Evolutionary conservation across 148 eudicot species (phyloP).

Genomic region (Dianthus caryophyllus): DNA sequence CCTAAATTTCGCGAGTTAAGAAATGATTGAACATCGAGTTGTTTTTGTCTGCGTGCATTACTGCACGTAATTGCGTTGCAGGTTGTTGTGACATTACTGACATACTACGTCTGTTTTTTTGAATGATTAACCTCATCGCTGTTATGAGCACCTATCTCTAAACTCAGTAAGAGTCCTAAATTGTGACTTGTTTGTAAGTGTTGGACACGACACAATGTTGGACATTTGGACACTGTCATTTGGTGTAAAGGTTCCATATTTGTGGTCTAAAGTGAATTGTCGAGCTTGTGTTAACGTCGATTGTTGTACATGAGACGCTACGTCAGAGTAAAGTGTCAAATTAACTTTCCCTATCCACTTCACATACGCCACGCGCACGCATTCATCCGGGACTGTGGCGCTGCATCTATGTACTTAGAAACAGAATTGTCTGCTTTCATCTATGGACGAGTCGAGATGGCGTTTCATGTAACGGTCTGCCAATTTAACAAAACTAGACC

Average conservation of each 20-base stretch:
- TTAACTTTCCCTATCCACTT: too few species aligned
- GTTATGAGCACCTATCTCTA: not conserved
- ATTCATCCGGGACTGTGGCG: too few species aligned
- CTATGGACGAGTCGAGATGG: not conserved
- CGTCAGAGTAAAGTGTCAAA: too few species aligned
- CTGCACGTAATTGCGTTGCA: not conserved
- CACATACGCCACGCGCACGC: too few species aligned
- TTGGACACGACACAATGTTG: not conserved
- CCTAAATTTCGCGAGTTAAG: not conserved
- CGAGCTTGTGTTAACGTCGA: too few species aligned
- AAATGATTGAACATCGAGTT: not conserved
- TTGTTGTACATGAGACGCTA: too few species aligned
- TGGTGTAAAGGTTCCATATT: too few species aligned
- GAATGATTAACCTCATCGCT: not conserved
- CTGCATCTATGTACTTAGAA: not conserved
- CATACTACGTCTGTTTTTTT: not conserved
- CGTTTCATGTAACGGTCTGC: constrained; percentile 1
- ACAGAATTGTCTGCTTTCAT: not conserved
- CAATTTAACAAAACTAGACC: not conserved
- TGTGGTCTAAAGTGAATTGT: too few species aligned
- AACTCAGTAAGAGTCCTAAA: not conserved
- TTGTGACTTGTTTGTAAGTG: too few species aligned
- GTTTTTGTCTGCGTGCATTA: not conserved
- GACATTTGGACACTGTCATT: too few species aligned
- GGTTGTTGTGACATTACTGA: too few species aligned